Conservation (phyloP, 768 basidiomycete species). For the Podaxis sp. region DNA sequence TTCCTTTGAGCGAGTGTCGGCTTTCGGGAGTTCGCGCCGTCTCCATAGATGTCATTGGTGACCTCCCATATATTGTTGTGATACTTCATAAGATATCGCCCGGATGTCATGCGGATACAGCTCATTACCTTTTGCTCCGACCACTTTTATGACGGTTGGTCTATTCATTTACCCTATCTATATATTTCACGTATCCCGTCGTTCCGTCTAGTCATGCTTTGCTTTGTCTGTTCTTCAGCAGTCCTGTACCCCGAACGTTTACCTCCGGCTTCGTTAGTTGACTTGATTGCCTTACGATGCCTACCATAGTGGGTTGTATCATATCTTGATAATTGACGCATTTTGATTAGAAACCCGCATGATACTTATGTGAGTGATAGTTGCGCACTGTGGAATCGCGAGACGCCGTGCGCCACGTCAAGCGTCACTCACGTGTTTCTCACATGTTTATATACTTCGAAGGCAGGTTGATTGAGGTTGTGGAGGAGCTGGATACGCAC, state of each 20-base stretch:
- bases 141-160: neutral
- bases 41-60: neutral
- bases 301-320: neutral
- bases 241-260: neutral
- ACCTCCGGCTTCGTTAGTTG: neutral
- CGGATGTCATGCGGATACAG: neutral
- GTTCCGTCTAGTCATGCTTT: neutral
- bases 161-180: neutral
- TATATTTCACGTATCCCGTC: neutral
- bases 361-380: neutral
- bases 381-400: too few species aligned
- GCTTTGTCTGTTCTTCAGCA: neutral
- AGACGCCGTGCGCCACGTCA: too few species aligned
- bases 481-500: too few species aligned
- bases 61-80: neutral
- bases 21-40: neutral
- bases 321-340: neutral
- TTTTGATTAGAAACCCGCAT: neutral
- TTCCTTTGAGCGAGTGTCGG: neutral
- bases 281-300: neutral
- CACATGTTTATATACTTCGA: too few species aligned
- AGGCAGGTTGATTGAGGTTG: too few species aligned
- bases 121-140: neutral
- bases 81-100: neutral
- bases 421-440: too few species aligned